These are phyloP conservation scores for Pyracantha coccinea DNA, from an alignment of 331 rosid species.

Conservation along the genomic window DNA sequence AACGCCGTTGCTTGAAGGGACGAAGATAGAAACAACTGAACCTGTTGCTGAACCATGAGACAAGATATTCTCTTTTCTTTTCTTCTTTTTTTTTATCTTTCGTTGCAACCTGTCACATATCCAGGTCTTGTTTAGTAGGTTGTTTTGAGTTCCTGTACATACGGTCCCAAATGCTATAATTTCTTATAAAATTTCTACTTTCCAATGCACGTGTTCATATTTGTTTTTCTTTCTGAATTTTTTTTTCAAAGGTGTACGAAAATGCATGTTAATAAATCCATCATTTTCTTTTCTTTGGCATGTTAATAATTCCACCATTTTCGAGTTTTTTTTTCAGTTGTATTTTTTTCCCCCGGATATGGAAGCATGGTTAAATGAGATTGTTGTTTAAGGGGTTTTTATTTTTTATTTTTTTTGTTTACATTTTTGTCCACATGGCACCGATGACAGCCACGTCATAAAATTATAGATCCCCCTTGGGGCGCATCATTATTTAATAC, in stretches of 20 bases:
- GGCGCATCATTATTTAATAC: no score
- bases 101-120: background rate
- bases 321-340: no score
- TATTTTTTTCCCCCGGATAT: no score
- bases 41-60: constrained; percentile 23
- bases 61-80: background rate
- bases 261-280: background rate
- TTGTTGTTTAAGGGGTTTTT: no score
- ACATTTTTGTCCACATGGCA: no score
- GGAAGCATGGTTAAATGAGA: no score
- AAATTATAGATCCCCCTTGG: no score
- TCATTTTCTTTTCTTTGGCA: background rate
- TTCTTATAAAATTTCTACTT: background rate
- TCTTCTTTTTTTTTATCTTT: background rate
- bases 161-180: background rate
- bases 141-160: constrained; percentile 20
- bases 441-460: no score
- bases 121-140: background rate
- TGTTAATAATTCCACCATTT: no score
- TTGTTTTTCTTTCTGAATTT: background rate
- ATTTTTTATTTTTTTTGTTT: no score
- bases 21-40: constrained; percentile 16
- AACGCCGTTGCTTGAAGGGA: constrained; percentile 40
- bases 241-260: background rate
- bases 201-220: background rate